Base-by-base conservation (phyloP, 2,329 filamentous ascomycete species). In the Elsinoe australis region DNA sequence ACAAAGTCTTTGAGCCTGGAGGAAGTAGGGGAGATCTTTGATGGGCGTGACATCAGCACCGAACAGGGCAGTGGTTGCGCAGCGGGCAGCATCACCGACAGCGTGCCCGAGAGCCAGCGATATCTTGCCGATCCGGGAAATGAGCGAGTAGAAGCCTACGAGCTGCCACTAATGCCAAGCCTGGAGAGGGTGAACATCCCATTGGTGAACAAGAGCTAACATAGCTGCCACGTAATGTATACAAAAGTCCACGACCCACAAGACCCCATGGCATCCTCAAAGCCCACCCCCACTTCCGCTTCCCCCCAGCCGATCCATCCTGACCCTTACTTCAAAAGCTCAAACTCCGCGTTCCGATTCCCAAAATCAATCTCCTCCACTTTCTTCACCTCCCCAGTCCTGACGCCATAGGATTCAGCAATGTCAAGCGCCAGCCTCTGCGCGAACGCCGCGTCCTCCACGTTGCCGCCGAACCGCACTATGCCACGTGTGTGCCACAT, bases 21-120 rank as follows among this genome's bases (percentile, higher is more conserved):
- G 54, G 67, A 72, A 52, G 71, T 71, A 39, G 67, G 64, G 26
- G 65, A 64, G 47, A 61, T 67, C 45, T 71, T 71, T 49, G 68
- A 71, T 47, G 58, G 59, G 3, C 17, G 8, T 3, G 15, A 18
- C 7, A 31, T 29, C 7, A 29, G 24, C 17, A 21, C 17, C n/a
- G 15, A 21, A 6, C 12, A 21, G 14, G 3, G 15, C 24, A 1
- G 21, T 24, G 9, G 18, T 14, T 31, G 24, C 8, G 39, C 17
- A 24, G 6, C 14, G 8, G 15, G 26, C 3, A 19, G 28, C n/a
- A 8, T 14, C 18, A 14, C 3, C 3, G 14, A 44, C 3, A 5
- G 4, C 10, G 39, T 28, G 12, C n/a, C 17, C 17, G 21, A 22
- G 17, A 32, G 26, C 39, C 24, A 44, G 17, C 24, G 24, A 15